phyloP scores from a whole-genome alignment of 805 yeast genomes.

The Candida jianshihensis region DNA sequence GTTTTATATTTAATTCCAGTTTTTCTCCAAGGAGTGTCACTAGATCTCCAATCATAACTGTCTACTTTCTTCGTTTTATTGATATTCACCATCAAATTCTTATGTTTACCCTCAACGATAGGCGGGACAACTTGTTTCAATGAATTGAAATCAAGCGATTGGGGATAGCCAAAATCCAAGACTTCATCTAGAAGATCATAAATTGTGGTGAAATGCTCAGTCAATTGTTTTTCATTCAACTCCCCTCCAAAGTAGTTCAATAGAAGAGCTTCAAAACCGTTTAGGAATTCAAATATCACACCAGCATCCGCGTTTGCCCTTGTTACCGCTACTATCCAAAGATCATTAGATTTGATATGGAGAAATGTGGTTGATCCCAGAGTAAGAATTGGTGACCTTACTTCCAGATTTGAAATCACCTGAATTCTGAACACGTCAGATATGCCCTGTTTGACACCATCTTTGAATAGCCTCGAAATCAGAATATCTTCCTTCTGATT shows the following conservation, averaged over 20 bases:
- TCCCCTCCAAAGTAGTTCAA: conserved; percentile 29
- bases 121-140: conserved; percentile 31
- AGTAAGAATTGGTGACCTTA: conserved; percentile 67
- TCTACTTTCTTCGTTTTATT: not conserved
- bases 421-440: conserved; percentile 90
- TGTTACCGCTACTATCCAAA: conserved; percentile 87
- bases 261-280: conserved; percentile 50
- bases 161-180: conserved; percentile 74
- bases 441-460: conserved; percentile 70
- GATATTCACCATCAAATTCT: conserved; percentile 3
- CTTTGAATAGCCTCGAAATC: conserved; percentile 64
- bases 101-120: conserved; percentile 19
- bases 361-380: conserved; percentile 89
- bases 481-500: conserved; percentile 79
- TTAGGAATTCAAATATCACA: conserved; percentile 69
- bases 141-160: conserved; percentile 45
- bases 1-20: conserved; percentile 68
- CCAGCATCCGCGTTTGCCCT: conserved; percentile 85
- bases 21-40: conserved; percentile 55
- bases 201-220: conserved; percentile 58
- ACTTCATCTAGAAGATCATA: conserved; percentile 76
- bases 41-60: conserved; percentile 3
- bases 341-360: conserved; percentile 51
- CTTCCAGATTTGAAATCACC: conserved; percentile 62
- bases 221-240: conserved; percentile 41